Conservation (phyloP, 2,329 filamentous ascomycete genomes). For the Colletotrichum australisinense region DNA sequence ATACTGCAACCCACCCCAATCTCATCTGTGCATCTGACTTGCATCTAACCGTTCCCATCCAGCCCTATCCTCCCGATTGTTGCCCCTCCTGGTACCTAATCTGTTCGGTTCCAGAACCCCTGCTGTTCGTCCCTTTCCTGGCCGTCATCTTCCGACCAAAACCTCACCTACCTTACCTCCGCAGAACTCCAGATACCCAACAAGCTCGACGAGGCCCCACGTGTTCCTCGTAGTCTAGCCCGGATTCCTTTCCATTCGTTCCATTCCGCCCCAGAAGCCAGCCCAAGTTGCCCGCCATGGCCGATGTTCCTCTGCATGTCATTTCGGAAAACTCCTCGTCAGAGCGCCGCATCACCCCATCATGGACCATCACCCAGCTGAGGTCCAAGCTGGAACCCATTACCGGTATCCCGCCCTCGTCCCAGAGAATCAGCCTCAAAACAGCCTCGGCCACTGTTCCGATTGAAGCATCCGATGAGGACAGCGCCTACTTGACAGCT, state of each 20-base stretch:
- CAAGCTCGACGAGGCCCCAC: conserved; percentile 31
- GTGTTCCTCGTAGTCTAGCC: conserved; percentile 38
- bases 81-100: conserved; percentile 28
- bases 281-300: conserved; percentile 57
- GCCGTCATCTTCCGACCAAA: background rate
- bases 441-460: conserved; percentile 70
- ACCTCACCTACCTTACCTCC: background rate
- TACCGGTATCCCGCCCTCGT: conserved; percentile 87
- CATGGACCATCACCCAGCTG: conserved; percentile 88
- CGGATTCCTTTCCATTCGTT: conserved; percentile 1
- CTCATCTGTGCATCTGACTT: conserved; percentile 35
- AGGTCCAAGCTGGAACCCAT: conserved; percentile 92
- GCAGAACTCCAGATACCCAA: conserved; percentile 4
- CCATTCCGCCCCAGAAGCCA: conserved; percentile 4
- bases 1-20: conserved; percentile 14
- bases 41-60: conserved; percentile 30
- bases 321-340: conserved; percentile 82
- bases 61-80: too few species aligned
- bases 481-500: conserved; percentile 70
- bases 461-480: conserved; percentile 79
- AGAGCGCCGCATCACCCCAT: conserved; percentile 90
- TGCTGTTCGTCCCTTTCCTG: background rate
- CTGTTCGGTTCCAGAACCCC: conserved; percentile 22
- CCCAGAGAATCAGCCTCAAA: conserved; percentile 81
- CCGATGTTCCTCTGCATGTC: conserved; percentile 81